phyloP scores from a whole-genome alignment of 495 filamentous ascomycete genomes.

The Lasiosphaeris hirsuta region DNA sequence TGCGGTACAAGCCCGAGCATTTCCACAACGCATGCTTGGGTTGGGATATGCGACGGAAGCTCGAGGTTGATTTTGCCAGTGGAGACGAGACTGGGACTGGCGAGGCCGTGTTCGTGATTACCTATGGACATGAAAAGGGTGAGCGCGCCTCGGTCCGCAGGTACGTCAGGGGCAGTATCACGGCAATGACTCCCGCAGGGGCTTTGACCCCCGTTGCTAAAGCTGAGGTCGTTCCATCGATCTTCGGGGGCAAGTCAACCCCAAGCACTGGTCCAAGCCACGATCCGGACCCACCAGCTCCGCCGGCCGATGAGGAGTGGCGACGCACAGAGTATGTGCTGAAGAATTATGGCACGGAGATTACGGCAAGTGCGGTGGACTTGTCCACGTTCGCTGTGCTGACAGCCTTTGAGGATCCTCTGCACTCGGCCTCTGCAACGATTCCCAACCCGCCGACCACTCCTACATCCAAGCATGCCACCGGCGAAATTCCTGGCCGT shows the following conservation, averaged over 20 bases:
- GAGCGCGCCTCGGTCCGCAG: constrained; percentile 34
- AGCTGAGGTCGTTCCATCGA: constrained; percentile 8
- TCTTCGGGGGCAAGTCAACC: constrained; percentile 18
- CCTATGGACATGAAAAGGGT: constrained; percentile 61
- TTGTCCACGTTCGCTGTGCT: constrained; percentile 66
- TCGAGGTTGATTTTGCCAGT: constrained; percentile 86
- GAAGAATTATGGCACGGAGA: constrained; percentile 33
- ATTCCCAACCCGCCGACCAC: constrained; percentile 21
- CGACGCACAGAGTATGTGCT: constrained; percentile 27
- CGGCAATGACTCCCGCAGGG: constrained; percentile 3
- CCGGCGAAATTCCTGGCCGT: constrained; percentile 71
- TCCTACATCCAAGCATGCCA: constrained; percentile 24
- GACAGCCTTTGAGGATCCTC: constrained; percentile 72
- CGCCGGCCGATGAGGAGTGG: constrained; percentile 36
- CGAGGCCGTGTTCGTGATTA: constrained; percentile 71
- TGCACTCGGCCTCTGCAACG: constrained; percentile 31
- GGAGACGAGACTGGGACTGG: constrained; percentile 70
- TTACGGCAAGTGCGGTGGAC: constrained; percentile 76
- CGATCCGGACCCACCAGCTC: neutral
- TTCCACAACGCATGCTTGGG: constrained; percentile 76
- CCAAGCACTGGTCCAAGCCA: neutral
- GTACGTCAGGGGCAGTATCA: constrained; percentile 21
- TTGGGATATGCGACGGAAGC: constrained; percentile 87
- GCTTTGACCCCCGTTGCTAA: constrained; percentile 13
- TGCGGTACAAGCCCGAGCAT: constrained; percentile 68